A percentile compares a stretch with the other conserved stretches of the same genome.
Evolutionary conservation across 805 yeast genomes (phyloP).

Genomic region (Saturnispora gosingensis): DNA sequence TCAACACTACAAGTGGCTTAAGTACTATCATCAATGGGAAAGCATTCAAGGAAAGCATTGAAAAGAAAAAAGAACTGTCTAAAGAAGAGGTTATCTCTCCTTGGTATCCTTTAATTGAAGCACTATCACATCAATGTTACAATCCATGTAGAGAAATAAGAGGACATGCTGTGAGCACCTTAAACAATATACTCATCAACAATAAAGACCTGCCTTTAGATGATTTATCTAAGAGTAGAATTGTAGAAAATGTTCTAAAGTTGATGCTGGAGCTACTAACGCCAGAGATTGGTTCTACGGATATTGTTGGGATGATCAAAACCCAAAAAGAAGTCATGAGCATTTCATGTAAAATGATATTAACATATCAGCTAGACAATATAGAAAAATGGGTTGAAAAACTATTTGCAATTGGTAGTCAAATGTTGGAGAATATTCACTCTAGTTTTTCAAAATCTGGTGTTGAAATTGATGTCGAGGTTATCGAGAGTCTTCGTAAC

Average conservation of each 20-base stretch:
- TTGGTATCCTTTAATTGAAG: constrained; percentile 62
- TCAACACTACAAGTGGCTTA: constrained; percentile 49
- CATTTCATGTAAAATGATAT: constrained; percentile 49
- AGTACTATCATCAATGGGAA: constrained; percentile 28
- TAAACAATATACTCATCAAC: constrained; percentile 45
- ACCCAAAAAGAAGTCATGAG: constrained; percentile 63
- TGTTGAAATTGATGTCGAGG: constrained; percentile 24
- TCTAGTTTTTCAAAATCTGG: constrained; percentile 15
- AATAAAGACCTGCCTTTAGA: constrained; percentile 27
- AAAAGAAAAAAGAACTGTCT: constrained; percentile 19
- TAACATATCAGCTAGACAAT: constrained; percentile 24
- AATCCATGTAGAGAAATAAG: constrained; percentile 80
- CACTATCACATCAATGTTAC: constrained; percentile 79
- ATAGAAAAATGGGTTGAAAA: constrained; percentile 20
- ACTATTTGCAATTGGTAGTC: constrained; percentile 21
- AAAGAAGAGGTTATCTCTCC: constrained; percentile 19
- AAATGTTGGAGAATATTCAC: constrained; percentile 15
- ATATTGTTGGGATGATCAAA: constrained; percentile 49
- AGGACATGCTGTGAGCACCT: constrained; percentile 48
- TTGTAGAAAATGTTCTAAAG: constrained; percentile 72
- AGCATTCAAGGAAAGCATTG: constrained; percentile 25
- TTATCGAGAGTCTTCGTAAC: constrained; percentile 27
- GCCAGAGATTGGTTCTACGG: constrained; percentile 54
- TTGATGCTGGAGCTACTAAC: constrained; percentile 56
- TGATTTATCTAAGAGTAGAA: constrained; percentile 37